Evolutionary conservation across 345 rosid species (phyloP).

Genomic region (Gossypioides kirkii): DNA sequence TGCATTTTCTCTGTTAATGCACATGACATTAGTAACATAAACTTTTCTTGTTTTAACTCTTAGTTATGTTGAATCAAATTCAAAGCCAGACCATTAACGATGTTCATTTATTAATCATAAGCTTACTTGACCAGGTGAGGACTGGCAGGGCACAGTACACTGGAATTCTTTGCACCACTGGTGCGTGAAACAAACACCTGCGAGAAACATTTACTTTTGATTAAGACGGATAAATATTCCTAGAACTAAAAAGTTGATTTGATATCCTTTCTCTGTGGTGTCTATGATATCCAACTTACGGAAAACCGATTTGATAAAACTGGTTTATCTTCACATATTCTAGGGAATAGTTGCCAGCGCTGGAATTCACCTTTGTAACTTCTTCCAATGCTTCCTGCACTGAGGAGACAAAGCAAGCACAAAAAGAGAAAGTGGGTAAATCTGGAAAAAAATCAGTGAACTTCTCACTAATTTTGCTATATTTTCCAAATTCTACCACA

Average conservation of each 20-base stretch:
- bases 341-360: slow-evolving; percentile 76
- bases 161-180: slow-evolving; percentile 55
- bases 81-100: no score
- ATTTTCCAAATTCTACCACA: neutral
- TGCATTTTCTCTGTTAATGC: slow-evolving; percentile 44
- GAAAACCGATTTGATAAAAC: slow-evolving; percentile 89
- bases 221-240: slow-evolving; percentile 4
- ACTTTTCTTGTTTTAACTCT: neutral
- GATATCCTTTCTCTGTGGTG: neutral
- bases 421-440: neutral
- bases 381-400: slow-evolving; percentile 90
- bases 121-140: slow-evolving; percentile 54
- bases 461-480: neutral
- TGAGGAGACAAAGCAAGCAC: slow-evolving; percentile 19
- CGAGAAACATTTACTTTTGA: slow-evolving; percentile 18
- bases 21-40: slow-evolving; percentile 22
- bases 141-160: slow-evolving; percentile 58
- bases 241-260: neutral
- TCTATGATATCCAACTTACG: slow-evolving; percentile 46
- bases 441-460: neutral
- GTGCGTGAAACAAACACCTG: slow-evolving; percentile 84
- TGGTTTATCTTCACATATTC: slow-evolving; percentile 65
- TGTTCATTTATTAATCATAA: neutral
- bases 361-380: slow-evolving; percentile 86
- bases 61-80: neutral